These are phyloP conservation scores for Histomonas meleagridis DNA, from an alignment of 208 protist genomes.

Conservation along the genomic window DNA sequence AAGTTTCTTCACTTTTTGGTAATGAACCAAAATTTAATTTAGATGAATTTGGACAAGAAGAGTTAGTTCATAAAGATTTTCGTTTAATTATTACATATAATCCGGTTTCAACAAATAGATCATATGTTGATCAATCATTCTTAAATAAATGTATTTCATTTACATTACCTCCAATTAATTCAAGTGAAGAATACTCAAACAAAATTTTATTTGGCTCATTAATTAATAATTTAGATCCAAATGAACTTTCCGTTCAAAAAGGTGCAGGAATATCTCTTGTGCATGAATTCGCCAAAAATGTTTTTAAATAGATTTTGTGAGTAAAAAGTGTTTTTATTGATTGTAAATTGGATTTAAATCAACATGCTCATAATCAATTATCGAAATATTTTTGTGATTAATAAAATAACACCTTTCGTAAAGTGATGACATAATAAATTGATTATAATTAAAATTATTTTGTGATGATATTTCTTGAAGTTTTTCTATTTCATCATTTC, in stretches of 20 bases:
- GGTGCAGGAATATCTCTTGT: not conserved
- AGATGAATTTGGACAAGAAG: not conserved
- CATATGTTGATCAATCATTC: not conserved
- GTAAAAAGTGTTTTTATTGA: too few relatives aligned
- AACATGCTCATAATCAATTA: too few relatives aligned
- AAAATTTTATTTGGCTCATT: not conserved
- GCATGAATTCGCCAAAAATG: not conserved
- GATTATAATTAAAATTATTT: too few relatives aligned
- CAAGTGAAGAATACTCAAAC: not conserved
- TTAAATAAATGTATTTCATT: not conserved
- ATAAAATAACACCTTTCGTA: too few relatives aligned
- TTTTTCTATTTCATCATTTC: too few relatives aligned
- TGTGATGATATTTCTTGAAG: too few relatives aligned
- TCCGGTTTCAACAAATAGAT: not conserved
- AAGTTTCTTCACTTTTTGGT: not conserved
- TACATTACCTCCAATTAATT: not conserved
- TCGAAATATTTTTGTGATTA: too few relatives aligned
- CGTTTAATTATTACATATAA: slow-evolving; percentile 27
- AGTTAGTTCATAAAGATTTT: not conserved
- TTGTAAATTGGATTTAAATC: too few relatives aligned
- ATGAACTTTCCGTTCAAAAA: not conserved
- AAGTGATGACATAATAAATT: too few relatives aligned
- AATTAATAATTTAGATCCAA: not conserved
- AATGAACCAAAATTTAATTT: not conserved
- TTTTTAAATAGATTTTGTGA: too few relatives aligned